Evolutionary conservation across 345 rosid species (phyloP), one percentile per base, ranked within the genome.

Genomic region (Bruguiera sexangula): DNA sequence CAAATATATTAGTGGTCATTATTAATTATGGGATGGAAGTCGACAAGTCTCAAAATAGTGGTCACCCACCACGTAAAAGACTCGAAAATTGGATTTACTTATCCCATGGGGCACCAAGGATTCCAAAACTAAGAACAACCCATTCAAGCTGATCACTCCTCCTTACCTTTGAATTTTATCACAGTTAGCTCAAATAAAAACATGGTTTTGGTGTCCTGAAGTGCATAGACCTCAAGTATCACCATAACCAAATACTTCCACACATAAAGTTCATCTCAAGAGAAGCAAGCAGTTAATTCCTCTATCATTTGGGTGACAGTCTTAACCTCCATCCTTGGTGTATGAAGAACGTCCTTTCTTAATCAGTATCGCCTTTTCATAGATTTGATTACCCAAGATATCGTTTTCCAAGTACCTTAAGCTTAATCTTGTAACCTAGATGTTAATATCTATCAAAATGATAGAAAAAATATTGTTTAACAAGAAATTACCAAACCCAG

Each of bases 1-100:
- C 11, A 6, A 4, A 60, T 55, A 55, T 55, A 32, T 39, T 32
- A 59, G 46, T 21, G 34, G 39, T 19, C 55, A 8, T 68, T 16
- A 73, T 74, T 68, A 58, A 67, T 22, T 55, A 62, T 43, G 19
- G 27, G 26, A 34, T 63, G 54, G 6, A 31, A n/a, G 68, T 37
- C 7, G 36, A 18, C 31, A 24, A 11, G 16, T 24, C 10, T 24
- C 60, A 13, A 11, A 70, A 36, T 16, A 19, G 24, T 32, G 37
- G 34, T 43, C 65, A 56, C 9, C 52, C 19, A n/a, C 34, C n/a
- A 19, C 6, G 19, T 56, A 56, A 30, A 48, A 56, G 53, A 21
- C 27, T 52, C 54, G 43, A 52, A 52, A 51, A 30, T 31, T 1
- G 61, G 59, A 63, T 53, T 4, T 21, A 62, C 27, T 20, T 11